Evolutionary conservation across 768 basidiomycete genomes (phyloP).

Genomic region (Mycena alexandri): DNA sequence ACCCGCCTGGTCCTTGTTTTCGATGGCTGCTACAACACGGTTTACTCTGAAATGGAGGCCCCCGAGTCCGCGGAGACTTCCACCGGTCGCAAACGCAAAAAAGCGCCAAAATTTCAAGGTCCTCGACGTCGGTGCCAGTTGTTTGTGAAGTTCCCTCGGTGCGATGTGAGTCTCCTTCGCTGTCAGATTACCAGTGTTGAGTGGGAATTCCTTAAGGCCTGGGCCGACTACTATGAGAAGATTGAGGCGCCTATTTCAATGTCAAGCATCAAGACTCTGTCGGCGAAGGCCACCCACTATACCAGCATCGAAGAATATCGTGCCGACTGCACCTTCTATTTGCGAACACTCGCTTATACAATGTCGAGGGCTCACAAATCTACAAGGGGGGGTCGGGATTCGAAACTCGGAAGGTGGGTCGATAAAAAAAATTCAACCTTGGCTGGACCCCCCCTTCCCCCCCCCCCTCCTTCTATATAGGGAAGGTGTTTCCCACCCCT

Average conservation of each 20-base stretch:
- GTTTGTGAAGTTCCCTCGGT: constrained; percentile 5
- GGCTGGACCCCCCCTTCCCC: no score
- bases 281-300: constrained; percentile 1
- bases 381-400: no score
- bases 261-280: not conserved
- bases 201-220: not conserved
- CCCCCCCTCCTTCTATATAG: no score
- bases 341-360: constrained; percentile 20
- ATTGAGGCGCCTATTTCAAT: constrained; percentile 13
- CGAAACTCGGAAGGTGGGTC: no score
- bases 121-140: constrained; percentile 8
- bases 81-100: constrained; percentile 1
- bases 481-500: no score
- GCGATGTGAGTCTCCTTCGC: not conserved
- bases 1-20: constrained; percentile 3
- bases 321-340: constrained; percentile 27
- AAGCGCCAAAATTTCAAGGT: no score
- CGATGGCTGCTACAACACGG: constrained; percentile 23
- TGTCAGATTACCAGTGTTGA: not conserved
- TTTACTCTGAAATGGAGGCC: constrained; percentile 7
- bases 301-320: constrained; percentile 1
- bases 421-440: no score
- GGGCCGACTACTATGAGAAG: constrained; percentile 4
- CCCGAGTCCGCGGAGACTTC: no score
- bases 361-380: constrained; percentile 12